Conservation (phyloP, 805 yeast species). For the Saccharomycopsis fibuligera region DNA sequence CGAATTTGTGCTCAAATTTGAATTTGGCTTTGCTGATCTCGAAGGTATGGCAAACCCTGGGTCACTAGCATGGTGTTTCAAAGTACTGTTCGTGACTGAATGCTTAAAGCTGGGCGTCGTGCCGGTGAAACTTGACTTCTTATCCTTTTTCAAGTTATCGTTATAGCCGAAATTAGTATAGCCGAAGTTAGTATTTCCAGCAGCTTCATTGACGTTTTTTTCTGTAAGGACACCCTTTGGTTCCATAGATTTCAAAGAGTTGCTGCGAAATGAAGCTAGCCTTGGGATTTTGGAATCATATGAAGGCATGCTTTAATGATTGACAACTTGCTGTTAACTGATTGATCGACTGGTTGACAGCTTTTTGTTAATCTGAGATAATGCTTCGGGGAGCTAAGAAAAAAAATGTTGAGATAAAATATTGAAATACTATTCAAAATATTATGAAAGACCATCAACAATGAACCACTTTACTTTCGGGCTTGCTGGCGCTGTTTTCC, state of each 20-base stretch:
- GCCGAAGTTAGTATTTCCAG: neutral
- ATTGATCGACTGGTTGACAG: no score
- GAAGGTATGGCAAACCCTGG: no score
- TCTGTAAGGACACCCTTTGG: neutral
- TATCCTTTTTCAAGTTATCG: neutral
- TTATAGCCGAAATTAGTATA: neutral
- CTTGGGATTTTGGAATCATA: constrained; percentile 13
- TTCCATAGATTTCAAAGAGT: neutral
- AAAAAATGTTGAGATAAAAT: no score
- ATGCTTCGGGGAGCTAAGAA: no score
- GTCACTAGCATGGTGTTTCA: no score
- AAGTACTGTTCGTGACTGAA: no score
- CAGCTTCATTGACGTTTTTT: neutral
- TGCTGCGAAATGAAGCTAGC: constrained; percentile 1
- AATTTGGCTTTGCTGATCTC: neutral
- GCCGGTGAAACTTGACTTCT: neutral
- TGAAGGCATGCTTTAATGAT: neutral
- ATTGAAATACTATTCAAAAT: no score
- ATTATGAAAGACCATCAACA: no score
- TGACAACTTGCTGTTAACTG: no score
- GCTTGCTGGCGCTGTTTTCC: no score
- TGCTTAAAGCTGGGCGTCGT: neutral
- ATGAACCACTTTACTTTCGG: no score
- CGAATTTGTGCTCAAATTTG: neutral
- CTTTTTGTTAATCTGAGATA: no score